These are phyloP conservation scores for Blastomyces parvus DNA, from an alignment of 2,329 filamentous ascomycete genomes.

Conservation along the genomic window DNA sequence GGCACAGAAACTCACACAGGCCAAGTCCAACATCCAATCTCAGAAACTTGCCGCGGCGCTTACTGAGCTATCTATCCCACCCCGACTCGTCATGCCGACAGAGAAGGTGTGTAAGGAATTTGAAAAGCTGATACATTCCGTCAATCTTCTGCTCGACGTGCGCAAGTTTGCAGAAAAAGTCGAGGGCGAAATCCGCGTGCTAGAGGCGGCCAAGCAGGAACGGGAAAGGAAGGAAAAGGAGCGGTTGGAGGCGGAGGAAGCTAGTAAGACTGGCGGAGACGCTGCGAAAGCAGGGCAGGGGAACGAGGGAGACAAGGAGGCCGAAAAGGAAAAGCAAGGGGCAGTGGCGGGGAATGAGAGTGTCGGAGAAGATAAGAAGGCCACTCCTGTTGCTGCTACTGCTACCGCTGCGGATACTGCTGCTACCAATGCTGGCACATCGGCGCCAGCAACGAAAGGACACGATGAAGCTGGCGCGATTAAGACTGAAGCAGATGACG, in stretches of 20 bases:
- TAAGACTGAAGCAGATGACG: background rate
- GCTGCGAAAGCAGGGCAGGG: slow-evolving; percentile 27
- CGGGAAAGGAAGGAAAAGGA: slow-evolving; percentile 30
- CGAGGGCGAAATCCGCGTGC: slow-evolving; percentile 39
- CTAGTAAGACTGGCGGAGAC: slow-evolving; percentile 18
- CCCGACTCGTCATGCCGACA: slow-evolving; percentile 41
- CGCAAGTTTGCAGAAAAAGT: slow-evolving; percentile 41
- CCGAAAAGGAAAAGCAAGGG: background rate
- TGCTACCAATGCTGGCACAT: background rate
- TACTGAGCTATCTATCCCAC: slow-evolving; percentile 39
- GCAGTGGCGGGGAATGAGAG: background rate
- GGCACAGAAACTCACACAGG: slow-evolving; percentile 41
- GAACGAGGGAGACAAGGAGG: slow-evolving; percentile 23
- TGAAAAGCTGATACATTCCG: slow-evolving; percentile 39
- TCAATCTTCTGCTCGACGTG: slow-evolving; percentile 40
- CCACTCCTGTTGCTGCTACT: background rate
- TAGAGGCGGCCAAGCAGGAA: slow-evolving; percentile 35
- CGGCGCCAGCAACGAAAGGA: background rate
- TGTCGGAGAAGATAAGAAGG: background rate
- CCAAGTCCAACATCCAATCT: slow-evolving; percentile 43
- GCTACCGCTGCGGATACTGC: background rate
- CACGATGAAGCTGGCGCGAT: background rate
- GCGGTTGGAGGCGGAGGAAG: slow-evolving; percentile 18
- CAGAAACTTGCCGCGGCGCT: slow-evolving; percentile 41
- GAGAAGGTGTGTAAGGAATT: slow-evolving; percentile 43